Conservation (phyloP, 1,284 basidiomycete species). For the Ceratobasidium papillatum region DNA sequence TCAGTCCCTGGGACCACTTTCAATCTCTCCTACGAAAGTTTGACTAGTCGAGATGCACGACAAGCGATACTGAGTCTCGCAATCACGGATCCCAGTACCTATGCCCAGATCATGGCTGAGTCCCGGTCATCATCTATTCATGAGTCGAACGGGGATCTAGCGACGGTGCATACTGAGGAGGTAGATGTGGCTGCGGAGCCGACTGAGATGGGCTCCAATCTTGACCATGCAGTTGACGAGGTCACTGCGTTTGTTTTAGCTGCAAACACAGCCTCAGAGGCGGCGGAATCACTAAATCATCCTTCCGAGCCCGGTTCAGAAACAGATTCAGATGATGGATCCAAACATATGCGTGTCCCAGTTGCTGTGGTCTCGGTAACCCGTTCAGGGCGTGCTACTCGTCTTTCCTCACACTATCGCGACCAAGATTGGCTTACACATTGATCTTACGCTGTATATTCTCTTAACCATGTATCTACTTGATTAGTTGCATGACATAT, state of each 20-base stretch:
- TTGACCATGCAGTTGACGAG: slow-evolving; percentile 4
- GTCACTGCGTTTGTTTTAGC: slow-evolving; percentile 1
- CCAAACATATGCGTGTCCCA: too few relatives aligned
- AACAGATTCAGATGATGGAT: not conserved
- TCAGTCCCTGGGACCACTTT: slow-evolving; percentile 23
- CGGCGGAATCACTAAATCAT: not conserved
- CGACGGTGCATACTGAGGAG: not conserved
- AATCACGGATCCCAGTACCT: not conserved
- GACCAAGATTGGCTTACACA: not conserved
- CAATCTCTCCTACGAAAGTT: slow-evolving; percentile 42
- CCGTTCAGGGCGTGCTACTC: slow-evolving; percentile 1
- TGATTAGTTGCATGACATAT: not conserved
- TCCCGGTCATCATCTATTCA: not conserved
- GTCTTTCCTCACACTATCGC: not conserved
- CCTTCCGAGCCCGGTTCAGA: not conserved
- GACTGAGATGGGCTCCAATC: not conserved
- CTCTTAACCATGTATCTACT: not conserved
- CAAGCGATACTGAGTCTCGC: slow-evolving; percentile 26
- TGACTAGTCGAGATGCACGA: slow-evolving; percentile 38
- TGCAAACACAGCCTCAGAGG: not conserved
- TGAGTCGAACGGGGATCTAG: too few relatives aligned
- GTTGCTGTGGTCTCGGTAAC: not conserved
- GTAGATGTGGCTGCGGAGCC: not conserved
- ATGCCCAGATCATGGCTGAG: not conserved
- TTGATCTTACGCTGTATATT: not conserved